These are phyloP conservation scores for Rhodotorula toruloides DNA, from an alignment of 768 basidiomycete genomes.

Conservation along the genomic window DNA sequence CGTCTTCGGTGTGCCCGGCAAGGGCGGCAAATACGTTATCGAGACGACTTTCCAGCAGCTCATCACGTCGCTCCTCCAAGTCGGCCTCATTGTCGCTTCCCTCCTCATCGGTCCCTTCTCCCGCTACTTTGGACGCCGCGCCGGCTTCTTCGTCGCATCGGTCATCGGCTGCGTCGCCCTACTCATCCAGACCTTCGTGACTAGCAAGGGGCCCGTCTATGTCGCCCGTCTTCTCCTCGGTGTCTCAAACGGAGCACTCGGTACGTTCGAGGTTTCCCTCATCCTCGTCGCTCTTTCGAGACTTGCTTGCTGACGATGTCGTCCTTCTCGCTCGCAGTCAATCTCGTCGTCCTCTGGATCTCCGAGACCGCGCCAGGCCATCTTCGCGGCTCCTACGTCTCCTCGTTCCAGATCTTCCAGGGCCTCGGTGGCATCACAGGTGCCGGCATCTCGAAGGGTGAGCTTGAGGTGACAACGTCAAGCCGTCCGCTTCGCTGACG, in stretches of 20 bases:
- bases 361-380: conserved; percentile 30
- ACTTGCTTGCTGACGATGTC: background rate
- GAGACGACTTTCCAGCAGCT: conserved; percentile 36
- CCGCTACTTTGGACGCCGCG: conserved; percentile 22
- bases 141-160: conserved; percentile 27
- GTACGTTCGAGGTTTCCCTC: conserved; percentile 26
- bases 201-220: conserved; percentile 23
- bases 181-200: conserved; percentile 34
- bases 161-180: conserved; percentile 29
- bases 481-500: too few relatives aligned
- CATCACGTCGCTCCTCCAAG: conserved; percentile 39
- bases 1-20: background rate
- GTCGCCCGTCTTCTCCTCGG: conserved; percentile 28
- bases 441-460: conserved; percentile 11
- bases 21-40: conserved; percentile 7
- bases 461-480: too few relatives aligned
- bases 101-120: conserved; percentile 3
- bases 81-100: conserved; percentile 32
- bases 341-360: conserved; percentile 10
- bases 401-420: conserved; percentile 7
- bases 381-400: conserved; percentile 27
- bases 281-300: too few relatives aligned
- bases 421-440: conserved; percentile 15
- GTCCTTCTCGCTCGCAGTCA: background rate
- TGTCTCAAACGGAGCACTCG: conserved; percentile 13